Evolutionary conservation across 441 rosid species (phyloP), one percentile per base, ranked within the genome.

Genomic region (Populus hybrid): DNA sequence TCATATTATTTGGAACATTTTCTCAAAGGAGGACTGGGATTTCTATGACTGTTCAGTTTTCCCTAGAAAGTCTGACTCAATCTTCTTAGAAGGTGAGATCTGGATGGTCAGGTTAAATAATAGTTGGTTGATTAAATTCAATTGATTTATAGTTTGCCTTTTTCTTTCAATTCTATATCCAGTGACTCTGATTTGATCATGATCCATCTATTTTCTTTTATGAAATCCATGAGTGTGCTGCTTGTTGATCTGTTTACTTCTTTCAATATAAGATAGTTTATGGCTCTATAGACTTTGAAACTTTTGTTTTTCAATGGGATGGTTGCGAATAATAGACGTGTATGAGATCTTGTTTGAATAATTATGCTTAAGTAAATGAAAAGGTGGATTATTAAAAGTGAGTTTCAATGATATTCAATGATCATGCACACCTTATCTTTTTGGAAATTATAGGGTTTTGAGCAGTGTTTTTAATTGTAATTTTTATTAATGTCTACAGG

Each of bases 81-180:
- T 20, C 9, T 68, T 50, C 38, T 3, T 68, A 28, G 21, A 64
- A 23, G 72, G 72, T 71, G 66, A 74, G 83, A 82, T 83, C 80
- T 71, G 81, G 75, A 71, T 70, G 9, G 50, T 80, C 31, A 64
- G 23, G 16, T 56, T 80, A 74, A 35, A 82, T 79, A 50, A 77
- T 20, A 35, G 69, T 67, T 26, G 12, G 80, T 20, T 50, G 73
- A 12, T 29, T 71, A 63, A 3, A 72, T 75, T 74, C 28, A 70
- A 6, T 42, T 63, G 45, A 40, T 64, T 63, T 69, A 24, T 5
- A 4, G 26, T 9, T 61, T 26, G n/a, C 2, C 23, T n/a, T 64
- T 28, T 31, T 3, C 29, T 21, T 14, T 38, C 29, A 42, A 26
- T 40, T 29, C 66, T 18, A 2, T 21, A 9, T 36, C 56, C 20